Evolutionary conservation across 2,329 filamentous ascomycete genomes (phyloP), one percentile per base, ranked within the genome.

Genomic region (Penicillium italicum): DNA sequence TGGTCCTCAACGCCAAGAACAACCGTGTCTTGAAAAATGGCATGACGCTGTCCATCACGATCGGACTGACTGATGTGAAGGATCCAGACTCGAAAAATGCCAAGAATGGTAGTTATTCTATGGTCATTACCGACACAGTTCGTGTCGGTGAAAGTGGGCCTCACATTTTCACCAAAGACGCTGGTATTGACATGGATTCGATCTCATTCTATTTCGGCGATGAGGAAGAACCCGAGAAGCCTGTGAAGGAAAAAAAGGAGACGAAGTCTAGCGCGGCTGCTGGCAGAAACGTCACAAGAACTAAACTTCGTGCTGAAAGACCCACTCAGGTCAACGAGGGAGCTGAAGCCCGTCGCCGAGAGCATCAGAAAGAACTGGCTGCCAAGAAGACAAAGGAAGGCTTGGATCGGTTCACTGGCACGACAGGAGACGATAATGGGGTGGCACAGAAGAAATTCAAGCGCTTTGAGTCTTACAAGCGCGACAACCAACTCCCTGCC

Each of bases 121-220:
- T 99, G 63, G 83, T 96, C 46, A 84, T 99, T 44, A 92, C 90
- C 1, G 94, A 99, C 74, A 99, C 95, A 0, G 87, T 99, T 42
- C 90, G 94, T 65, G 91, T 97, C 47, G 90, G 88, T 11, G 80
- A 84, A 6, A 74, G 69, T 53, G 77, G 79, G 4, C 77, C 76
- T 33, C 91, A 96, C 31, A 86, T 97, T 28, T 97, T 99, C 76
- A 99, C 94, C 18, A 91, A 91, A 56, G 92, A 97, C 70, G 92
- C 93, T 0, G 87, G 92, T 2, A 89, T 90, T 28, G 93, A 96
- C 69, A 85, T 96, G 56, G 94, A 97, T 67, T 91, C 91, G 4
- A 93, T 93, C 37, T 96, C 93, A 0, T 99, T 99, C 80, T 97
- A 97, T 77, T 99, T 99, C 80, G 96, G 96, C 70, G 93, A 97